These are phyloP conservation scores for Tricharina praecox DNA, from an alignment of 495 filamentous ascomycete genomes.

Conservation along the genomic window DNA sequence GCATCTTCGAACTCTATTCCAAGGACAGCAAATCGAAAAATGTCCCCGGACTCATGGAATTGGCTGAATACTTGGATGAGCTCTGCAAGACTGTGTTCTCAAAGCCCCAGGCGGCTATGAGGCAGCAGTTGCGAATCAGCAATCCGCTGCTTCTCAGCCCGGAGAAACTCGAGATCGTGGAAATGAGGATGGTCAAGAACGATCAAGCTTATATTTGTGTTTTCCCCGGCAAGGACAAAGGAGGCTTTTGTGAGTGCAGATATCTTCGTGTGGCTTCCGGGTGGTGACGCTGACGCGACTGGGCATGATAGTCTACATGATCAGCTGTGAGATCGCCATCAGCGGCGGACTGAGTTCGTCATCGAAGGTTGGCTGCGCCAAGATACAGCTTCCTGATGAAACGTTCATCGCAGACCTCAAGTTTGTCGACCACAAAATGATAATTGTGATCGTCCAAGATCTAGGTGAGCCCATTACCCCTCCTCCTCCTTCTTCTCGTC, in stretches of 20 bases:
- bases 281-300: too few species aligned
- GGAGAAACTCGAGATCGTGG: constrained; percentile 17
- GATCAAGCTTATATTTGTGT: constrained; percentile 28
- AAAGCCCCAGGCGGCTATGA: constrained; percentile 42
- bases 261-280: too few species aligned
- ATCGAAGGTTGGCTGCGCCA: constrained; percentile 31
- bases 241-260: not conserved
- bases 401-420: constrained; percentile 37
- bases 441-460: constrained; percentile 36
- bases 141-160: constrained; percentile 33
- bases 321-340: constrained; percentile 33
- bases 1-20: constrained; percentile 23
- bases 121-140: constrained; percentile 39
- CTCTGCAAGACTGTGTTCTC: constrained; percentile 41
- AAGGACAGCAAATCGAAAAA: constrained; percentile 7
- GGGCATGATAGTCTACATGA: constrained; percentile 39
- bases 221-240: constrained; percentile 10
- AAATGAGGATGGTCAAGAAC: constrained; percentile 29
- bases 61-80: constrained; percentile 34
- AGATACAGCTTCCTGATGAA: constrained; percentile 21
- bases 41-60: constrained; percentile 37
- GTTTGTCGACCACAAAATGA: constrained; percentile 38
- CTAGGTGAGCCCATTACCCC: constrained; percentile 31
- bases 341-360: constrained; percentile 40
- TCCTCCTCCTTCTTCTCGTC: not conserved